These are phyloP conservation scores for Dendrostoma leiphaemia DNA, from an alignment of 2,329 filamentous ascomycete genomes.

Conservation along the genomic window DNA sequence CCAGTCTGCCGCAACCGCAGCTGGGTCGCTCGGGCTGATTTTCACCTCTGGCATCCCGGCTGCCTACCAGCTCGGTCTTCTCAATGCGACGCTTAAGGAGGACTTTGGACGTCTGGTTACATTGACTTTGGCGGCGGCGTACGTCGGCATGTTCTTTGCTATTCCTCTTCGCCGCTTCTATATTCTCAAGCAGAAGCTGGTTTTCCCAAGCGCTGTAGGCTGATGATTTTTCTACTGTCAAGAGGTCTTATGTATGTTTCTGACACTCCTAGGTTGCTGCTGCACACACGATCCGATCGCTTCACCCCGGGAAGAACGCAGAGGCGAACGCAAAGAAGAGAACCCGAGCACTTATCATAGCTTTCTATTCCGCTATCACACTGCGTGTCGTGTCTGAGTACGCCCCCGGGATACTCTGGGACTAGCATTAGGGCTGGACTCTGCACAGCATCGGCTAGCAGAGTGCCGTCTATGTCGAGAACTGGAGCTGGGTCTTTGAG, in stretches of 20 bases:
- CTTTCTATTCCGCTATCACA: conserved; percentile 46
- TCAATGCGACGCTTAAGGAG: conserved; percentile 42
- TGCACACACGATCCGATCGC: conserved; percentile 56
- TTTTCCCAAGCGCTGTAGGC: conserved; percentile 60
- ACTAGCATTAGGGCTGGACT: conserved; percentile 55
- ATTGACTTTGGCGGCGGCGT: conserved; percentile 49
- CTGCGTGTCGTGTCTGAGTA: conserved; percentile 57
- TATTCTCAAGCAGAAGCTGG: conserved; percentile 52
- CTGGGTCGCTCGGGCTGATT: conserved; percentile 51
- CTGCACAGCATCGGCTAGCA: conserved; percentile 46
- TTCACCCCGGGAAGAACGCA: conserved; percentile 48
- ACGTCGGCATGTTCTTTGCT: conserved; percentile 53
- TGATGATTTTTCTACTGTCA: too few species aligned
- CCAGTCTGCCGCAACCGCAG: conserved; percentile 53
- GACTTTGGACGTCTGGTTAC: conserved; percentile 50
- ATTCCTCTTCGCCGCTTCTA: conserved; percentile 55
- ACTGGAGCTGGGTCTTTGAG: conserved; percentile 58
- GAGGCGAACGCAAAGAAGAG: conserved; percentile 53
- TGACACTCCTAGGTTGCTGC: conserved; percentile 59
- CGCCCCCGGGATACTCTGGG: conserved; percentile 56
- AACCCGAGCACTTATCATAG: conserved; percentile 48
- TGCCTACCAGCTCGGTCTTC: conserved; percentile 50
- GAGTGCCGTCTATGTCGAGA: conserved; percentile 49
- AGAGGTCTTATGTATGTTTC: too few species aligned
- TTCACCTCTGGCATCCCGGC: conserved; percentile 56